Evolutionary conservation across 441 rosid species (phyloP).

Genomic region (Eruca vesicaria): DNA sequence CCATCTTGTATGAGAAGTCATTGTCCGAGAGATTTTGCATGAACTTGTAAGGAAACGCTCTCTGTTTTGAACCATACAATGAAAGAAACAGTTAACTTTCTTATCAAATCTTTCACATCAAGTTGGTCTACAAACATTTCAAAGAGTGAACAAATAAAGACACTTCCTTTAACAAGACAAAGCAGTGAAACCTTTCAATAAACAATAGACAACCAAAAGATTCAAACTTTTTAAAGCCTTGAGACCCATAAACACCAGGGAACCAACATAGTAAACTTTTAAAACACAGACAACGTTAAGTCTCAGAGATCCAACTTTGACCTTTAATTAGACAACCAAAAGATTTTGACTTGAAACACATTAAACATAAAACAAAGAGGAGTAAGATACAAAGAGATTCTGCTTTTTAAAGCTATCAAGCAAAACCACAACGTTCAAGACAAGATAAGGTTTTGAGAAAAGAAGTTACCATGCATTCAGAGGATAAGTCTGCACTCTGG

Average conservation of each 20-base stretch:
- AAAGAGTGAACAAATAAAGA: not conserved
- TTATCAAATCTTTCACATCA: not conserved
- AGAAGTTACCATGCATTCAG: conserved; percentile 28
- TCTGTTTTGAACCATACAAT: not conserved
- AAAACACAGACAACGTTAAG: not conserved
- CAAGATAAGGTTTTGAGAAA: not conserved
- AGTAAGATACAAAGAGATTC: too few relatives aligned
- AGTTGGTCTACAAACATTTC: not conserved
- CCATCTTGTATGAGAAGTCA: conserved; percentile 5
- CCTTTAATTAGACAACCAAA: not conserved
- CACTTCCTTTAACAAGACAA: not conserved
- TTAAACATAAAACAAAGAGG: too few relatives aligned
- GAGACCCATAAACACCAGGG: too few relatives aligned
- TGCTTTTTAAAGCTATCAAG: not conserved
- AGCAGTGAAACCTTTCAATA: not conserved
- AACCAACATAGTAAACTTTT: too few relatives aligned
- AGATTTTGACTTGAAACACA: not conserved
- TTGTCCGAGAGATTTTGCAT: not conserved
- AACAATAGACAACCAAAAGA: not conserved
- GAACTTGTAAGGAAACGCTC: not conserved
- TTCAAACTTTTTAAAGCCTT: not conserved
- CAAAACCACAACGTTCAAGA: not conserved
- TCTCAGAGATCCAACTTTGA: not conserved
- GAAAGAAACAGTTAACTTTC: not conserved
- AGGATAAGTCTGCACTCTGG: conserved; percentile 17